phyloP scores from a whole-genome alignment of 441 rosid genomes.

The Aquilaria agallochum region DNA sequence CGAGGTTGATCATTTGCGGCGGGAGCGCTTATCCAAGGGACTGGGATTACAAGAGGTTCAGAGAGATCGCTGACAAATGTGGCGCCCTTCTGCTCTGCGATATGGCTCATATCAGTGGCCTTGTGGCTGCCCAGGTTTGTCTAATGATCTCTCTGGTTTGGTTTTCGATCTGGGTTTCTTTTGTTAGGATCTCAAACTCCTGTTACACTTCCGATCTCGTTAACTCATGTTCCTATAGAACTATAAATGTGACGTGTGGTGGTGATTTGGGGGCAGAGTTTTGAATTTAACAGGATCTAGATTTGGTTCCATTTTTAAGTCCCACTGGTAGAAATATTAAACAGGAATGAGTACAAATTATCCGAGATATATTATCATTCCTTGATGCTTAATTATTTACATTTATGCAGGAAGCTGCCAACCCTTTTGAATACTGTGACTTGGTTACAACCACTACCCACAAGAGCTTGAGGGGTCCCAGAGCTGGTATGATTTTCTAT shows the following conservation, averaged over 20 bases:
- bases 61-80: slow-evolving; percentile 76
- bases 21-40: slow-evolving; percentile 98
- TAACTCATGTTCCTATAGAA: no score
- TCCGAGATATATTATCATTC: no score
- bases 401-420: slow-evolving; percentile 74
- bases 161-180: slow-evolving; percentile 8
- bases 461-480: slow-evolving; percentile 99
- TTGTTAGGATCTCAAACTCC: neutral
- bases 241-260: no score
- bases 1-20: slow-evolving; percentile 87
- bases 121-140: slow-evolving; percentile 95
- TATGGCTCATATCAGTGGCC: slow-evolving; percentile 99
- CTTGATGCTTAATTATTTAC: no score
- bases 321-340: no score
- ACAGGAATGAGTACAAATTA: no score
- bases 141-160: slow-evolving; percentile 10
- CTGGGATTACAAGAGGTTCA: slow-evolving; percentile 86
- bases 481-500: slow-evolving; percentile 99
- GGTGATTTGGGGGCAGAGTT: no score
- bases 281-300: no score
- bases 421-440: slow-evolving; percentile 94
- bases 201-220: neutral
- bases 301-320: no score
- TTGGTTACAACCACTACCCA: slow-evolving; percentile 99
- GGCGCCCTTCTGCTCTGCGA: slow-evolving; percentile 96